These are phyloP conservation scores for Rhynchosporium graminicola DNA, from an alignment of 2,329 filamentous ascomycete genomes.

Conservation along the genomic window DNA sequence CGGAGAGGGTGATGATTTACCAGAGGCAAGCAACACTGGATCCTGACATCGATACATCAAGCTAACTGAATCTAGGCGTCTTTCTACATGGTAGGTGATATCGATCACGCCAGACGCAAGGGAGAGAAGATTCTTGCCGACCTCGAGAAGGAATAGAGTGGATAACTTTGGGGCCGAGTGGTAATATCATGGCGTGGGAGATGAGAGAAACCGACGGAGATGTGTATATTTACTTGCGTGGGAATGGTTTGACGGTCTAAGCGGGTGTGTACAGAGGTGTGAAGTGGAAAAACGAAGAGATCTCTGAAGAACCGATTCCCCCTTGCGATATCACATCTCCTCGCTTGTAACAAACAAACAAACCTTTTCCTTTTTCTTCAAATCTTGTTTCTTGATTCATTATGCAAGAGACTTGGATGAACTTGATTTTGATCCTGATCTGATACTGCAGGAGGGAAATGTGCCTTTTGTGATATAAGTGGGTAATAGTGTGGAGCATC, in stretches of 20 bases:
- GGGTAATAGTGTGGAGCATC: too few species aligned
- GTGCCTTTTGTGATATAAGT: too few species aligned
- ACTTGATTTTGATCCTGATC: too few species aligned
- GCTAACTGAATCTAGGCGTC: constrained; percentile 33
- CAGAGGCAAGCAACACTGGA: constrained; percentile 60
- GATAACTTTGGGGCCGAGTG: not conserved
- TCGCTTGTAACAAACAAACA: constrained; percentile 38
- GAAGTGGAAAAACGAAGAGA: constrained; percentile 27
- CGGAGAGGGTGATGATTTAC: constrained; percentile 94
- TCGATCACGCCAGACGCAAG: constrained; percentile 90
- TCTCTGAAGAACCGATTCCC: constrained; percentile 22
- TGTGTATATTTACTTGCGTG: constrained; percentile 27
- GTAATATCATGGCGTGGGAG: constrained; percentile 12
- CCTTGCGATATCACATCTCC: constrained; percentile 25
- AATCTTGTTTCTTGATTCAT: not conserved
- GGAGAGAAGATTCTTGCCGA: constrained; percentile 99
- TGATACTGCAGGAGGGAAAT: too few species aligned
- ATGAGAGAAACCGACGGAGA: constrained; percentile 25
- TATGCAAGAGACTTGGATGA: too few species aligned
- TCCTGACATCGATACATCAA: not conserved
- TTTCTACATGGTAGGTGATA: constrained; percentile 74
- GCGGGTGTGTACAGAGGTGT: constrained; percentile 28
- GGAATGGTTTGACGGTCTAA: constrained; percentile 27
- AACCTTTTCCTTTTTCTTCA: constrained; percentile 22
- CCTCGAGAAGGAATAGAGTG: constrained; percentile 46